These are phyloP conservation scores for Lecanicillium sp. DNA, from an alignment of 2,329 filamentous ascomycete genomes.

Conservation along the genomic window DNA sequence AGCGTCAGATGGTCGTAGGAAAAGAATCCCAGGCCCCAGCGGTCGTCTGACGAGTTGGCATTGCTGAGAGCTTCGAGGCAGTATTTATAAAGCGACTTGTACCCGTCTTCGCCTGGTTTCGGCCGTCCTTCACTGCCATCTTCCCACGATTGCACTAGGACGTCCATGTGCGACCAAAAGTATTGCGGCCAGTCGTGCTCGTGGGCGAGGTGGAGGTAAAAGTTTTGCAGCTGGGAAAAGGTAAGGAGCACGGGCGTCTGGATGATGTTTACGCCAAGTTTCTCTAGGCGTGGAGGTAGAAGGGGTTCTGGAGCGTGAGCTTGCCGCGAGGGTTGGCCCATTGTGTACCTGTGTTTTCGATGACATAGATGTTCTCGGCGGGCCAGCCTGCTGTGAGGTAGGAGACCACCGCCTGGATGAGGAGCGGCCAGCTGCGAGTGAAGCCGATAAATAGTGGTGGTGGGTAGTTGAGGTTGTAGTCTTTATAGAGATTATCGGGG, in stretches of 20 bases:
- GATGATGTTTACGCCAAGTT: slow-evolving; percentile 44
- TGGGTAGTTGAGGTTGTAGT: slow-evolving; percentile 26
- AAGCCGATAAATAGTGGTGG: slow-evolving; percentile 53
- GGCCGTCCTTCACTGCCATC: slow-evolving; percentile 24
- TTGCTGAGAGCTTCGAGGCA: slow-evolving; percentile 26
- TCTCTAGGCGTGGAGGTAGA: slow-evolving; percentile 42
- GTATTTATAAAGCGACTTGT: slow-evolving; percentile 33
- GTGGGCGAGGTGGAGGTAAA: slow-evolving; percentile 37
- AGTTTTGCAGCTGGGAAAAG: slow-evolving; percentile 50
- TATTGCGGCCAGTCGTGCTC: slow-evolving; percentile 37
- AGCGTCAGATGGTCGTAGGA: slow-evolving; percentile 50
- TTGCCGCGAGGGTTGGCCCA: slow-evolving; percentile 39
- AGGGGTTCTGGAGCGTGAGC: slow-evolving; percentile 45
- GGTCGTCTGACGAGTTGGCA: slow-evolving; percentile 20
- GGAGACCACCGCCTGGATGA: slow-evolving; percentile 46
- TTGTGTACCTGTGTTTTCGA: slow-evolving; percentile 52
- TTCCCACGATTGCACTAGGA: slow-evolving; percentile 34
- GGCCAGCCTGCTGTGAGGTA: slow-evolving; percentile 55
- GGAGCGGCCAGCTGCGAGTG: slow-evolving; percentile 44
- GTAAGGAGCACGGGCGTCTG: slow-evolving; percentile 41
- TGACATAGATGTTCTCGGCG: slow-evolving; percentile 43
- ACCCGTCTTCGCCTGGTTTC: slow-evolving; percentile 24
- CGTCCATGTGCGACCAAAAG: slow-evolving; percentile 51
- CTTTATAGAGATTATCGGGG: slow-evolving; percentile 23
- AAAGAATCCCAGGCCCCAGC: slow-evolving; percentile 48